These are phyloP conservation scores for Acanthamoeba lenticulata DNA, from an alignment of 208 protist species.

Conservation along the genomic window DNA sequence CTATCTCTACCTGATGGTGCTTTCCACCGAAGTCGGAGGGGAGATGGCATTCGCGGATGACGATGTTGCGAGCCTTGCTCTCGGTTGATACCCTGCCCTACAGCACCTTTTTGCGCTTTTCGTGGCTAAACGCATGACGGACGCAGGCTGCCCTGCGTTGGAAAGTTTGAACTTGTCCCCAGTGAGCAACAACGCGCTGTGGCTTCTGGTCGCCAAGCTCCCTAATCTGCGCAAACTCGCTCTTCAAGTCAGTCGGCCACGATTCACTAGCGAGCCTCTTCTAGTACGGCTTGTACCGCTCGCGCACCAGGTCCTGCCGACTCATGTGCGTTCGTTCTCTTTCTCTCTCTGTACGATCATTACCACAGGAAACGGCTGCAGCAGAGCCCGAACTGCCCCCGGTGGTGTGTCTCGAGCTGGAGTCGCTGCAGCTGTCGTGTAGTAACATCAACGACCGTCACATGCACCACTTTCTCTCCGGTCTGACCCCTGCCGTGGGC, in stretches of 20 bases:
- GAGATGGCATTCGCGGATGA: background rate
- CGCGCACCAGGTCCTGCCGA: too few relatives aligned
- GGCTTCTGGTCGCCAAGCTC: background rate
- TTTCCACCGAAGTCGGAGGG: background rate
- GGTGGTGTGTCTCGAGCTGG: background rate
- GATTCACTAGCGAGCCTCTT: too few relatives aligned
- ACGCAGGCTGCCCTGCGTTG: background rate
- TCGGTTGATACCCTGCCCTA: background rate
- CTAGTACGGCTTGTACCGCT: too few relatives aligned
- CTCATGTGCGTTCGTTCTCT: too few relatives aligned
- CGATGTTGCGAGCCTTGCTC: background rate
- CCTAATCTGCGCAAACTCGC: background rate
- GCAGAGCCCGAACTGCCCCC: background rate
- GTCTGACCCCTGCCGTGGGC: background rate
- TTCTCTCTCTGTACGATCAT: too few relatives aligned
- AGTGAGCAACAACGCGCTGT: background rate
- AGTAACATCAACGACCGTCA: background rate
- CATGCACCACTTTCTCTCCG: background rate
- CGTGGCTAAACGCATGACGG: background rate
- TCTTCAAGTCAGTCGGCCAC: too few relatives aligned
- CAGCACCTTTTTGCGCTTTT: background rate
- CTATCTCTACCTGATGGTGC: background rate
- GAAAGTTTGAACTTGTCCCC: background rate
- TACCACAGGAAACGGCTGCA: background rate
- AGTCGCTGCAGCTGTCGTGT: background rate